Conservation (phyloP, 2,329 filamentous ascomycete genomes). For the Whalleya microplaca region DNA sequence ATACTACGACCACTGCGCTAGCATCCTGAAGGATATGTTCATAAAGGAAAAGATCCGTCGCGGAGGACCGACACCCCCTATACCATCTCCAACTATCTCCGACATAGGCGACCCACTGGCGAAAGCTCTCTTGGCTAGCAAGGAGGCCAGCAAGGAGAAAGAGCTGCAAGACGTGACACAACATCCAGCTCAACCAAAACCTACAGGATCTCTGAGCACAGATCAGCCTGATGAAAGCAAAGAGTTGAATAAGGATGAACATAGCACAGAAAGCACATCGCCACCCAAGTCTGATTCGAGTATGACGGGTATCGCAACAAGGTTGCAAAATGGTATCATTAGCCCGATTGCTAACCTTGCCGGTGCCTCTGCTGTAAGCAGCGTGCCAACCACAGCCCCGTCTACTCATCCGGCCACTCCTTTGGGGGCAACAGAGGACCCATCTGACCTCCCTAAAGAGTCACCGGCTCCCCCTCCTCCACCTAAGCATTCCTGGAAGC, state of each 20-base stretch:
- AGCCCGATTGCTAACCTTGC: conserved; percentile 37
- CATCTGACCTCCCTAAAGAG: conserved; percentile 34
- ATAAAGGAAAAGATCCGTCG: conserved; percentile 74
- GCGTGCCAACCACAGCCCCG: conserved; percentile 44
- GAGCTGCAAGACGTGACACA: conserved; percentile 37
- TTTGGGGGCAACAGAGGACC: conserved; percentile 38
- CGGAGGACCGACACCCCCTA: conserved; percentile 61
- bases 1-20: conserved; percentile 91
- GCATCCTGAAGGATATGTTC: conserved; percentile 86
- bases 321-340: conserved; percentile 41
- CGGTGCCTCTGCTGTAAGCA: conserved; percentile 39
- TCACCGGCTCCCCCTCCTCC: conserved; percentile 63
- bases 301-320: conserved; percentile 33
- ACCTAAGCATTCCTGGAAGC: conserved; percentile 93
- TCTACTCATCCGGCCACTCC: conserved; percentile 42
- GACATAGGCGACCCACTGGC: conserved; percentile 44
- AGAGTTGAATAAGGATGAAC: conserved; percentile 30
- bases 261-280: conserved; percentile 13
- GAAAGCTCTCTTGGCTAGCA: conserved; percentile 35
- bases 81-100: conserved; percentile 51
- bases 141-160: conserved; percentile 47
- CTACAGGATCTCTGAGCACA: conserved; percentile 11
- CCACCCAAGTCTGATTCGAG: conserved; percentile 31
- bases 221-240: conserved; percentile 25
- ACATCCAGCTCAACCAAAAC: conserved; percentile 24